Evolutionary conservation across 1,284 basidiomycete species (phyloP).

Genomic region (Leccinum brunneo-olivaceum): DNA sequence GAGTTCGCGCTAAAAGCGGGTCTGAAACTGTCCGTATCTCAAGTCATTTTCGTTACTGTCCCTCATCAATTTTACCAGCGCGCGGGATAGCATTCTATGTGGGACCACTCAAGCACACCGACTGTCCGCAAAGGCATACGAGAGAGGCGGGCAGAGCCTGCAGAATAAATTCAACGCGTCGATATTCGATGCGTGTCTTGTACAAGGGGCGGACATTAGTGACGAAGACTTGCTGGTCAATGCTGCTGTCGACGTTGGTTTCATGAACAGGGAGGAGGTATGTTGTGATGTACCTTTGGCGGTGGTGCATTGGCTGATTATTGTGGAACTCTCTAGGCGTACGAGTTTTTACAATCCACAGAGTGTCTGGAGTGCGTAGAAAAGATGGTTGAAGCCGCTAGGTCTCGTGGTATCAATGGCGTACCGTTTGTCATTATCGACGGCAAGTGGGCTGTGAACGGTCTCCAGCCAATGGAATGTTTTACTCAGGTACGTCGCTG

Average conservation of each 20-base stretch:
- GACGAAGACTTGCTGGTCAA: constrained; percentile 55
- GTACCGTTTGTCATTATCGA: constrained; percentile 78
- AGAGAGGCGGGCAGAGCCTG: constrained; percentile 52
- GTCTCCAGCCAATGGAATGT: constrained; percentile 66
- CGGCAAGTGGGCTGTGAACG: constrained; percentile 71
- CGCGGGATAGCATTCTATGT: constrained; percentile 54
- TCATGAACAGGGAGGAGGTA: constrained; percentile 61
- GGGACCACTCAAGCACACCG: constrained; percentile 69
- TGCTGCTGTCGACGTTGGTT: constrained; percentile 47
- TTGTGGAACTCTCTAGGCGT: constrained; percentile 32
- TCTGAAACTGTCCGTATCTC: constrained; percentile 54
- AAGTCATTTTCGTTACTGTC: neutral
- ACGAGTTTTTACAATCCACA: constrained; percentile 56
- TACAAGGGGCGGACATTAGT: constrained; percentile 55
- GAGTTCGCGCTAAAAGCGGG: constrained; percentile 53
- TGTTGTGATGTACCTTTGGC: neutral
- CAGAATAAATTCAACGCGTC: constrained; percentile 54
- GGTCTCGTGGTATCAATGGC: constrained; percentile 64
- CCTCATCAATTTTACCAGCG: constrained; percentile 29
- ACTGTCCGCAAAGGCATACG: constrained; percentile 63
- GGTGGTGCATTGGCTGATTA: neutral
- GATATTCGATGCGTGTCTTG: constrained; percentile 63
- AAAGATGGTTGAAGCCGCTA: constrained; percentile 56
- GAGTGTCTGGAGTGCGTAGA: constrained; percentile 63
- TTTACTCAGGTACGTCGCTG: constrained; percentile 44